These are phyloP conservation scores for Lodderomyces theae DNA, from an alignment of 1,139 yeast species.

Conservation along the genomic window DNA sequence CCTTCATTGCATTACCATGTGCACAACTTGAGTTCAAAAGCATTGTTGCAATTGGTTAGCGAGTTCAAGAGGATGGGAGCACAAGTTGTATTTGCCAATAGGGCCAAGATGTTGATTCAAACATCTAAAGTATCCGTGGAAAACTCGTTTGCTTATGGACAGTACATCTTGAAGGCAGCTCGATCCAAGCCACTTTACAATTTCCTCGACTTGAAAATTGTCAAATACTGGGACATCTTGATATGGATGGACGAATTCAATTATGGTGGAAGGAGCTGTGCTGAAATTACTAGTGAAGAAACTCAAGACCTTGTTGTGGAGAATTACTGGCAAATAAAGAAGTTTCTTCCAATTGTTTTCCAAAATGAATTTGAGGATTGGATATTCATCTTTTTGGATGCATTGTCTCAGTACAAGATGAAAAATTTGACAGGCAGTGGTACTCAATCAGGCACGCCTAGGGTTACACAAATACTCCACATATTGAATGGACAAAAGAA, in stretches of 20 bases:
- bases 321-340: conserved; percentile 78
- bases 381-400: conserved; percentile 73
- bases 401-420: conserved; percentile 58
- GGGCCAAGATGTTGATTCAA: conserved; percentile 69
- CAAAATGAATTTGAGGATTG: conserved; percentile 87
- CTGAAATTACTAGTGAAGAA: conserved; percentile 54
- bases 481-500: conserved; percentile 45
- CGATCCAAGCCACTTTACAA: conserved; percentile 80
- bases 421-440: conserved; percentile 37
- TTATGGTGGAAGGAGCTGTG: conserved; percentile 79
- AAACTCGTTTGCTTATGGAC: conserved; percentile 91
- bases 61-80: conserved; percentile 82
- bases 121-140: conserved; percentile 80
- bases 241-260: conserved; percentile 95
- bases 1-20: conserved; percentile 81
- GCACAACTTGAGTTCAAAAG: conserved; percentile 81
- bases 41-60: conserved; percentile 74
- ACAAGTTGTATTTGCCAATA: conserved; percentile 73
- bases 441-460: conserved; percentile 45
- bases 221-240: conserved; percentile 84
- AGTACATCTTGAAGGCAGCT: conserved; percentile 75
- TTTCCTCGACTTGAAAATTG: conserved; percentile 71
- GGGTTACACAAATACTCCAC: conserved; percentile 66
- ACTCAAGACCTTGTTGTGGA: conserved; percentile 56
- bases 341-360: conserved; percentile 69